Conservation (phyloP, 2,329 filamentous ascomycete species). For the Nemania sp. region DNA sequence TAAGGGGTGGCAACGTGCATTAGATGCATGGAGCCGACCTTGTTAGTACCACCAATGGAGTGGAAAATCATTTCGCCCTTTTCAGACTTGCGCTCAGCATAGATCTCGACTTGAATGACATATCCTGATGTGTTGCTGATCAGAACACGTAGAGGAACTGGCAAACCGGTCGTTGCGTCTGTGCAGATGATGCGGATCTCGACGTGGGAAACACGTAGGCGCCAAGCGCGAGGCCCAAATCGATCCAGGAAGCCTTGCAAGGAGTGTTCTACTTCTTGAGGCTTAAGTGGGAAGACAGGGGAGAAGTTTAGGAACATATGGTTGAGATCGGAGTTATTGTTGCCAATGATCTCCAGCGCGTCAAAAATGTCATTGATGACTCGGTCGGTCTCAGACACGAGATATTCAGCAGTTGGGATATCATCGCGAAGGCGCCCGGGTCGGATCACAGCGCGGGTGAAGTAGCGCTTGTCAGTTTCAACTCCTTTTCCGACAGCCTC, state of each 20-base stretch:
- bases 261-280: constrained; percentile 87
- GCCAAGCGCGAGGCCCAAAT: constrained; percentile 93
- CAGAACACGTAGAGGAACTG: constrained; percentile 91
- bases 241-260: constrained; percentile 95
- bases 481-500: constrained; percentile 93
- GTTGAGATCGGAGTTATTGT: constrained; percentile 99
- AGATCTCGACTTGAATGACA: constrained; percentile 96
- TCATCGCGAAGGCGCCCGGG: constrained; percentile 94
- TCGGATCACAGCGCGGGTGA: constrained; percentile 92
- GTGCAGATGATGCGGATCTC: constrained; percentile 99
- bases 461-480: constrained; percentile 97
- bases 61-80: constrained; percentile 99
- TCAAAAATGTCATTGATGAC: constrained; percentile 98
- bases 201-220: constrained; percentile 92
- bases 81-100: constrained; percentile 96
- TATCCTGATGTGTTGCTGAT: constrained; percentile 99
- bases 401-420: constrained; percentile 97
- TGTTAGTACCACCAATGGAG: constrained; percentile 91
- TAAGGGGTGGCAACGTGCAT: constrained; percentile 90
- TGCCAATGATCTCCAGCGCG: constrained; percentile 96
- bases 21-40: constrained; percentile 94
- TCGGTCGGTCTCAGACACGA: constrained; percentile 95
- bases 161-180: constrained; percentile 78
- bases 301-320: constrained; percentile 99
- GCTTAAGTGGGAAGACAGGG: constrained; percentile 89